These are phyloP conservation scores for Phylloporus sp. DNA, from an alignment of 768 basidiomycete species.

Conservation along the genomic window DNA sequence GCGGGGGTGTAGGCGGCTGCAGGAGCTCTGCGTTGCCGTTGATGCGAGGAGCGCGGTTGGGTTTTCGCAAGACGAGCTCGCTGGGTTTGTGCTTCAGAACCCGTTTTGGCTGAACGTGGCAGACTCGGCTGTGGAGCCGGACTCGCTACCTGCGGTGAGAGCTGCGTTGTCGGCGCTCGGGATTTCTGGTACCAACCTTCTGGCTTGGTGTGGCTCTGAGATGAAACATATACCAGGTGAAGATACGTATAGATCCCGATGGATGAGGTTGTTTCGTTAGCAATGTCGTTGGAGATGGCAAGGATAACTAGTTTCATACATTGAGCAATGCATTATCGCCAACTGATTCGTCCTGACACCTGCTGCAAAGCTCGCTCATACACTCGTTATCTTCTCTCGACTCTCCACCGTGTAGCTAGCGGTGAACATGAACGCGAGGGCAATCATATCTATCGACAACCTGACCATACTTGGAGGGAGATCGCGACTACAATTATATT, in stretches of 20 bases:
- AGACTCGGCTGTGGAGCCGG: background rate
- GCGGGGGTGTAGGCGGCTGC: background rate
- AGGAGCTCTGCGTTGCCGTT: conserved; percentile 4
- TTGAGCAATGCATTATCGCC: too few species aligned
- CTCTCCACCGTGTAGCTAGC: too few species aligned
- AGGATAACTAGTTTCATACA: too few species aligned
- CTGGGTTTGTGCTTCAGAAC: background rate
- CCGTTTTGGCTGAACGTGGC: background rate
- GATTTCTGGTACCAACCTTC: background rate
- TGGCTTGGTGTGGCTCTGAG: background rate
- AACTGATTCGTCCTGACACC: too few species aligned
- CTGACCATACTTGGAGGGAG: too few species aligned
- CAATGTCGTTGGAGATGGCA: background rate
- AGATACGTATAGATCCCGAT: background rate
- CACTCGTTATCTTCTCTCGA: too few species aligned
- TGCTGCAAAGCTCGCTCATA: too few species aligned
- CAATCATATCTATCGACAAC: too few species aligned
- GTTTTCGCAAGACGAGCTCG: background rate
- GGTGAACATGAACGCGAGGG: too few species aligned
- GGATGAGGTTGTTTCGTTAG: background rate
- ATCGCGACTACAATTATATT: too few species aligned
- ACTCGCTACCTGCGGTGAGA: background rate
- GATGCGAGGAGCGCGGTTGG: background rate
- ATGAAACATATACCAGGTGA: background rate
- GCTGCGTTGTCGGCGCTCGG: background rate